These are phyloP conservation scores for Peniophora sp. DNA, from an alignment of 1,284 basidiomycete species.

Conservation along the genomic window DNA sequence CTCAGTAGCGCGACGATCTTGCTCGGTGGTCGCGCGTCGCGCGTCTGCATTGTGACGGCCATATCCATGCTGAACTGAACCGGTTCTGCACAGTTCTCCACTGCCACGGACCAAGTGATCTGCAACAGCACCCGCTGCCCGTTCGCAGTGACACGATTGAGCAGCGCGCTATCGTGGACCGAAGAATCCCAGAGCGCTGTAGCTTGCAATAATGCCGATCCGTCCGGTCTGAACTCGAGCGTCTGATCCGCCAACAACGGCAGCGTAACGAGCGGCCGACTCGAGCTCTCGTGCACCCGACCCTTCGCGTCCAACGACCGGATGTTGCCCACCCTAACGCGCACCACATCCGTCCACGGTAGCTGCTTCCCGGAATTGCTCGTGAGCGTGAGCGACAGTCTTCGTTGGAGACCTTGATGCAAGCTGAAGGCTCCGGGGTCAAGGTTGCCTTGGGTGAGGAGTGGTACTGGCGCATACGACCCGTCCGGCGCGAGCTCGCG, in stretches of 20 bases:
- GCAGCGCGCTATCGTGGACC: constrained; percentile 77
- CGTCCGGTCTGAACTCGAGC: constrained; percentile 74
- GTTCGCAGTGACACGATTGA: constrained; percentile 78
- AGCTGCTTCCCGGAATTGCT: constrained; percentile 88
- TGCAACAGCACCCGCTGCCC: constrained; percentile 79
- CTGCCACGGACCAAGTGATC: constrained; percentile 69
- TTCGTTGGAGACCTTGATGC: constrained; percentile 89
- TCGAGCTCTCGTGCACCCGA: constrained; percentile 66
- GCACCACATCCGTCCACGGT: constrained; percentile 76
- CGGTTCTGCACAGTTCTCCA: constrained; percentile 80
- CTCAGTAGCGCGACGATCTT: constrained; percentile 70
- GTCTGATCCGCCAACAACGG: constrained; percentile 67
- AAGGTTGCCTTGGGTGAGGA: constrained; percentile 67
- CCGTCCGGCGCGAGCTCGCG: constrained; percentile 84
- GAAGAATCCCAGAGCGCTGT: constrained; percentile 91
- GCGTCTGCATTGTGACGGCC: constrained; percentile 77
- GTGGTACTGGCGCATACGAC: constrained; percentile 78
- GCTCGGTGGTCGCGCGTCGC: constrained; percentile 82
- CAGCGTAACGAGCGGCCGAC: constrained; percentile 60
- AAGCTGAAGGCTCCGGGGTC: constrained; percentile 86
- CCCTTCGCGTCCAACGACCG: constrained; percentile 83
- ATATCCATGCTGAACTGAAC: constrained; percentile 84
- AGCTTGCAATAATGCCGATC: constrained; percentile 63
- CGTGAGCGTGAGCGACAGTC: constrained; percentile 67
- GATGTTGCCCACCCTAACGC: constrained; percentile 75